phyloP scores from a whole-genome alignment of 257 asterid species.

The Verbascum thapsus region DNA sequence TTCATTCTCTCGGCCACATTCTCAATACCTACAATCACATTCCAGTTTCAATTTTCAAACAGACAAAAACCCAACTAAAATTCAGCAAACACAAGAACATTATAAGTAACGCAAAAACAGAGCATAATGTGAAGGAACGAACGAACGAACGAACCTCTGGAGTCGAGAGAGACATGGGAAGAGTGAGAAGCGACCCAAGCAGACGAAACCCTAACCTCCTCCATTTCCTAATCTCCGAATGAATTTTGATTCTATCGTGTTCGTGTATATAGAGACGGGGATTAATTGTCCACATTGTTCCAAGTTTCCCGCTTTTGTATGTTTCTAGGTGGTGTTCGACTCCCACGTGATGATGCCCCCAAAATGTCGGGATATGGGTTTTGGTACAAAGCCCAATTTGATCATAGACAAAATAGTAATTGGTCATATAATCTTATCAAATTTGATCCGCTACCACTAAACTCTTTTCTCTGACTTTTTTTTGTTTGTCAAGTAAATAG shows the following conservation, averaged over 20 bases:
- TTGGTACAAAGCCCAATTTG: too few species aligned
- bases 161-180: slow-evolving; percentile 76
- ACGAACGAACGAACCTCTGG: too few species aligned
- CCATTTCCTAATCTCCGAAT: slow-evolving; percentile 47
- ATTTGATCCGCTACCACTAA: too few species aligned
- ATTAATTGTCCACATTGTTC: slow-evolving; percentile 19
- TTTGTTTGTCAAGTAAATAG: too few species aligned
- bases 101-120: neutral
- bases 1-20: slow-evolving; percentile 63
- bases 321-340: slow-evolving; percentile 5
- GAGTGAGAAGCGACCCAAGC: slow-evolving; percentile 94
- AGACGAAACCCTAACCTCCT: slow-evolving; percentile 70
- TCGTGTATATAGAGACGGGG: neutral
- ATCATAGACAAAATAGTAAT: too few species aligned
- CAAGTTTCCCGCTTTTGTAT: slow-evolving; percentile 42
- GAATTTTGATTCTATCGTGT: neutral
- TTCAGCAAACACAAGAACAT: neutral
- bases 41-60: neutral
- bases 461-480: too few species aligned
- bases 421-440: too few species aligned
- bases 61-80: neutral
- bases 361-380: neutral
- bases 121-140: too few species aligned
- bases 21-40: slow-evolving; percentile 60
- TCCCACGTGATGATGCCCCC: slow-evolving; percentile 34